Evolutionary conservation across 768 basidiomycete species (phyloP).

Genomic region (Galerina marginata): DNA sequence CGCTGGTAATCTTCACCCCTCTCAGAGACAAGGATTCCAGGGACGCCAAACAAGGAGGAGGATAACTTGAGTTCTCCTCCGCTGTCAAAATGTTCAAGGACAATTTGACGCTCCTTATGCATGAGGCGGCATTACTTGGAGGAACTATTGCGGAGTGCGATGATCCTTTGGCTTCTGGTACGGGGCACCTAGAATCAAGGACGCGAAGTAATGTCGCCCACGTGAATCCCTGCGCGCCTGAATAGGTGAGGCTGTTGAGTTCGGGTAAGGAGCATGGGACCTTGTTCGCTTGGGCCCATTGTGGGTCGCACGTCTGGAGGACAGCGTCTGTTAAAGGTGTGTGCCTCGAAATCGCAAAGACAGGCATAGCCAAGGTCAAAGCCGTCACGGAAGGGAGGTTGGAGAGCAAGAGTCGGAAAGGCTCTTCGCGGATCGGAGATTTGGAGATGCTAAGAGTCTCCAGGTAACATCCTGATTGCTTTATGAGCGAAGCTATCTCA

Average conservation of each 20-base stretch:
- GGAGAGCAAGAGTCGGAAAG: constrained; percentile 14
- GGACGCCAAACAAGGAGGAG: not conserved
- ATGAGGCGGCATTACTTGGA: not conserved
- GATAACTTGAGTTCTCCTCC: not conserved
- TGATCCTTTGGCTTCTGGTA: not conserved
- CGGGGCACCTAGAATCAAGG: constrained; percentile 12
- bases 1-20: not conserved
- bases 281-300: constrained; percentile 12
- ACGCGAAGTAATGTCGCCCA: constrained; percentile 11
- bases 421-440: constrained; percentile 15
- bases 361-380: constrained; percentile 8
- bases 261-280: constrained; percentile 7
- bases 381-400: constrained; percentile 7
- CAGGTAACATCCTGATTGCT: constrained; percentile 17
- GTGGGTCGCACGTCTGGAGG: constrained; percentile 7
- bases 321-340: constrained; percentile 10
- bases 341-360: constrained; percentile 1
- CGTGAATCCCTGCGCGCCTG: constrained; percentile 14
- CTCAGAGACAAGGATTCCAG: constrained; percentile 4
- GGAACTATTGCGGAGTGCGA: not conserved
- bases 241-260: constrained; percentile 9
- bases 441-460: constrained; percentile 13
- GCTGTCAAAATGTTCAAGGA: constrained; percentile 1
- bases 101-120: constrained; percentile 1
- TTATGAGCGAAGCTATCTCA: constrained; percentile 16